phyloP scores from a whole-genome alignment of 2,329 filamentous ascomycete species.

The Colletotrichum shisoi region DNA sequence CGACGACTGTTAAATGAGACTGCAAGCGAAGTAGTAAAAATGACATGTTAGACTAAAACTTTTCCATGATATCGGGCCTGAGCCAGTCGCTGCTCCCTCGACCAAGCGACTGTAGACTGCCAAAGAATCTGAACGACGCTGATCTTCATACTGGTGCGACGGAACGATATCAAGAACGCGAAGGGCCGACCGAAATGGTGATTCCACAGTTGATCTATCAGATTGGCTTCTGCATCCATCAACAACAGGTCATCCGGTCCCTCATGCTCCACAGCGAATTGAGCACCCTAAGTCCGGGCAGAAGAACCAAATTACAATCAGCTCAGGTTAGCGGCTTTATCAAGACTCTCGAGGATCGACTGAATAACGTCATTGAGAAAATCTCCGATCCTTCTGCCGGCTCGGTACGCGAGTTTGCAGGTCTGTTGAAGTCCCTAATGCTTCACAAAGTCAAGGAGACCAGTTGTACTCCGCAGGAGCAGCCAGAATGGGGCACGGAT shows the following conservation, averaged over 20 bases:
- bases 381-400: constrained; percentile 62
- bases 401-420: constrained; percentile 60
- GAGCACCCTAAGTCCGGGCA: constrained; percentile 18
- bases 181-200: constrained; percentile 66
- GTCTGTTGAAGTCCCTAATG: constrained; percentile 56
- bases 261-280: constrained; percentile 48
- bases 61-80: constrained; percentile 66
- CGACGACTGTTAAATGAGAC: too few relatives aligned
- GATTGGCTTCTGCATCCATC: constrained; percentile 59
- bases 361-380: constrained; percentile 56
- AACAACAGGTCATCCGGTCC: constrained; percentile 55
- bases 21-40: too few relatives aligned
- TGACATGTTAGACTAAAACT: constrained; percentile 61
- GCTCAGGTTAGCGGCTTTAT: constrained; percentile 53
- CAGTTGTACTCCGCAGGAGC: constrained; percentile 55
- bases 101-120: constrained; percentile 63
- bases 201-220: constrained; percentile 62
- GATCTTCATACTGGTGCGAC: constrained; percentile 66
- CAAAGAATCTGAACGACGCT: constrained; percentile 68
- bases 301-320: constrained; percentile 30
- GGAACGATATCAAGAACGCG: constrained; percentile 58
- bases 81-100: constrained; percentile 63
- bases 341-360: constrained; percentile 51
- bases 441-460: constrained; percentile 59
- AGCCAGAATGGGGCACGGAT: constrained; percentile 59